phyloP scores from a whole-genome alignment of 768 basidiomycete species.

The Myochromella boudieri region DNA sequence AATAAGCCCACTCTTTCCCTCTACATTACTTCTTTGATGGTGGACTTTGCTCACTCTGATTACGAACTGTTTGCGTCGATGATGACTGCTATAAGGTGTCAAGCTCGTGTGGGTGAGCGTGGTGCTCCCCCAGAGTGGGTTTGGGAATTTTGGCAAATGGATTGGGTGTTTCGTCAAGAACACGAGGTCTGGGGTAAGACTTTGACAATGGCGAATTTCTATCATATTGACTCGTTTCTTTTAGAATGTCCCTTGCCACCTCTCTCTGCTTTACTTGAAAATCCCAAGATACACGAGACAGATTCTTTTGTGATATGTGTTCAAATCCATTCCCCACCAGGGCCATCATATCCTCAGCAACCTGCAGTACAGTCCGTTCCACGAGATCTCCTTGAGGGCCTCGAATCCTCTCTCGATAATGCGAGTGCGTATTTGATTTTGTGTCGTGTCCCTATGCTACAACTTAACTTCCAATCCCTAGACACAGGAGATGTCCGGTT shows the following conservation, averaged over 20 bases:
- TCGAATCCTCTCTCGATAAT: constrained; percentile 73
- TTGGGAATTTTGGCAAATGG: constrained; percentile 71
- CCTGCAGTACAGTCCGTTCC: constrained; percentile 68
- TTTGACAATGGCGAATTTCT: not conserved
- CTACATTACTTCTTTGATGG: constrained; percentile 63
- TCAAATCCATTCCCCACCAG: constrained; percentile 65
- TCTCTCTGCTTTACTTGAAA: constrained; percentile 59
- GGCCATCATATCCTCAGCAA: constrained; percentile 62
- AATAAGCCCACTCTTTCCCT: constrained; percentile 51
- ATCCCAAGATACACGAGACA: constrained; percentile 53
- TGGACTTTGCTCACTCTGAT: constrained; percentile 60
- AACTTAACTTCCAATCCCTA: constrained; percentile 17
- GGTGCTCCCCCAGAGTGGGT: constrained; percentile 70
- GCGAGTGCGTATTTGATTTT: constrained; percentile 44
- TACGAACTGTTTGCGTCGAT: constrained; percentile 65
- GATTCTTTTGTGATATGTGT: constrained; percentile 75
- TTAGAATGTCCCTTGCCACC: constrained; percentile 65
- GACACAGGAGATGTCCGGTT: constrained; percentile 80
- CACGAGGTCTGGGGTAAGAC: constrained; percentile 75
- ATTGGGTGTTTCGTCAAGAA: constrained; percentile 69
- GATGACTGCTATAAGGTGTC: constrained; percentile 71
- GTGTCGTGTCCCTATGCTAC: not conserved
- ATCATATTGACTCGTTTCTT: not conserved
- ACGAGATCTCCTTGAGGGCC: constrained; percentile 61
- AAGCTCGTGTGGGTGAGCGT: constrained; percentile 57